Percentiles rank a stretch among this genome's conserved stretches.
phyloP scores from a whole-genome alignment of 768 basidiomycete genomes.

The Boletales sp. region DNA sequence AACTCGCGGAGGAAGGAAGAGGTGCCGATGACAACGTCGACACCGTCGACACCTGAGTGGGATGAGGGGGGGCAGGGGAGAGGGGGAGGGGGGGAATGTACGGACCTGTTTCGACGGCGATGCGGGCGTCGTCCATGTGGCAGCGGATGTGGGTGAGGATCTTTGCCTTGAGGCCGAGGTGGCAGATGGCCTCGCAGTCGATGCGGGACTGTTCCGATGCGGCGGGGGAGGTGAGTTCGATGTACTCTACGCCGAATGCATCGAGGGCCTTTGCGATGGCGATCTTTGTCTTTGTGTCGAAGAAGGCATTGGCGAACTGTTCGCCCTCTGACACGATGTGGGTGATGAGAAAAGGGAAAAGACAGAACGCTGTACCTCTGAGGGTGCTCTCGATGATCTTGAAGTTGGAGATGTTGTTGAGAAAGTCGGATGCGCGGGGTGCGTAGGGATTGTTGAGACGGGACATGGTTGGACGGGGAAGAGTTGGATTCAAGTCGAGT shows the following conservation, averaged over 20 bases:
- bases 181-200: constrained; percentile 99
- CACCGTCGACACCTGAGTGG: constrained; percentile 86
- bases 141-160: constrained; percentile 99
- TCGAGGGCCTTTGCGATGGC: constrained; percentile 95
- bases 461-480: constrained; percentile 40
- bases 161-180: constrained; percentile 93
- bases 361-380: no score
- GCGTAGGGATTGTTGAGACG: constrained; percentile 74
- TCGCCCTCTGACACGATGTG: constrained; percentile 77
- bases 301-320: constrained; percentile 99
- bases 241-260: constrained; percentile 99
- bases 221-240: constrained; percentile 83
- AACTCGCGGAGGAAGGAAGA: constrained; percentile 99
- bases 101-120: constrained; percentile 95
- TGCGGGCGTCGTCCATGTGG: constrained; percentile 99
- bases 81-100: background rate
- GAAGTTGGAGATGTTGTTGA: constrained; percentile 88
- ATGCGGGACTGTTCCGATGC: background rate
- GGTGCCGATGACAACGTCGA: constrained; percentile 98
- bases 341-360: constrained; percentile 30
- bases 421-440: constrained; percentile 83
- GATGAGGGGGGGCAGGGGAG: background rate
- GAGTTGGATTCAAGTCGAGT: no score
- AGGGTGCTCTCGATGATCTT: constrained; percentile 97
- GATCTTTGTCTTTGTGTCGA: constrained; percentile 99